Percentiles rank a stretch among this genome's conserved stretches.
These are phyloP conservation scores for Cladophialophora immunda DNA, from an alignment of 2,329 filamentous ascomycete species.

Conservation along the genomic window DNA sequence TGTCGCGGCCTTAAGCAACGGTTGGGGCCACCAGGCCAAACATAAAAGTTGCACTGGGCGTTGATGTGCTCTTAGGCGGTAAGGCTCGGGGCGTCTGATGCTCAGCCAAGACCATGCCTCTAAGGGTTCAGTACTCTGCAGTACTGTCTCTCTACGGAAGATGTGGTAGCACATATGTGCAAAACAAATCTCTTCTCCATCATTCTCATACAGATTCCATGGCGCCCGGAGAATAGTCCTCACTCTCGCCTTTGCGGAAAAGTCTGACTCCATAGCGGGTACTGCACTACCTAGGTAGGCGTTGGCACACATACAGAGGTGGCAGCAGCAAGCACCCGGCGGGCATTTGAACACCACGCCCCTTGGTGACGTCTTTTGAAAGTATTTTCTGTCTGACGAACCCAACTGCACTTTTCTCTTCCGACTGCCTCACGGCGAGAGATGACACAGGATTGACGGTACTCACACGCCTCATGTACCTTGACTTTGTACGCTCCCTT, in stretches of 20 bases:
- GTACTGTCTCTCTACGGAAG: not conserved
- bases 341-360: not conserved
- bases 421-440: not conserved
- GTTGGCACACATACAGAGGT: not conserved
- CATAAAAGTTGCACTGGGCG: not conserved
- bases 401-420: not conserved
- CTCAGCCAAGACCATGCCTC: not conserved
- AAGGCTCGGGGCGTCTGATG: not conserved
- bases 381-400: not conserved
- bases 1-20: constrained; percentile 4
- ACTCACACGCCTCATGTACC: not conserved
- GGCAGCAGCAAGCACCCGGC: not conserved
- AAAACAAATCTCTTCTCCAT: not conserved
- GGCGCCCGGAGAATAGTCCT: not conserved
- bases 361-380: not conserved
- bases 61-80: not conserved
- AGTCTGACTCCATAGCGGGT: not conserved
- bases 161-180: not conserved
- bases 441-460: not conserved
- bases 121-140: not conserved
- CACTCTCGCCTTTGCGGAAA: not conserved
- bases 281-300: too few species aligned
- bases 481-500: not conserved
- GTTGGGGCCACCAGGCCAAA: constrained; percentile 3
- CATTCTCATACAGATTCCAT: not conserved